Evolutionary conservation across 2,329 filamentous ascomycete genomes (phyloP).

Genomic region (Ophiosphaerella korrae): DNA sequence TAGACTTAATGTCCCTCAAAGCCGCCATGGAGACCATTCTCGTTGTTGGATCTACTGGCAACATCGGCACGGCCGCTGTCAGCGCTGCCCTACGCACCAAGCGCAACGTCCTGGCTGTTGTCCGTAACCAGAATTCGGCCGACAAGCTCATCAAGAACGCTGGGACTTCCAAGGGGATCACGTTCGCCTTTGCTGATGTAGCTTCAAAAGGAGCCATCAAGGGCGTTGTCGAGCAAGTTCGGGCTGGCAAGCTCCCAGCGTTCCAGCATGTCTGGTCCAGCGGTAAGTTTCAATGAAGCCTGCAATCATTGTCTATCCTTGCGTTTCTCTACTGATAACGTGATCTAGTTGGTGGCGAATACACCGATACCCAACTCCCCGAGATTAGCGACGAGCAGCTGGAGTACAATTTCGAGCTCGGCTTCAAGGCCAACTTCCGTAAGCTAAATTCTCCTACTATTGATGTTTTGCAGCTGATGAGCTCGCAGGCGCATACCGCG

Average conservation of each 20-base stretch:
- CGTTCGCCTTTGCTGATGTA: conserved; percentile 6
- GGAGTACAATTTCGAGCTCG: background rate
- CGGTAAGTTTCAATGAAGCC: conserved; percentile 2
- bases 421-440: conserved; percentile 12
- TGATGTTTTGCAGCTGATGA: background rate
- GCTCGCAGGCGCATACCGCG: conserved; percentile 11
- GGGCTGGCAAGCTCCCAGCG: conserved; percentile 5
- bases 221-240: conserved; percentile 8
- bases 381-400: conserved; percentile 4
- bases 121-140: conserved; percentile 13
- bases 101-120: conserved; percentile 13
- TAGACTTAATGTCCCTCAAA: background rate
- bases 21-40: background rate
- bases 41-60: background rate
- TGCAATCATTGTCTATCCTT: background rate
- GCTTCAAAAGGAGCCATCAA: conserved; percentile 5
- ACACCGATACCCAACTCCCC: background rate
- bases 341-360: conserved; percentile 7
- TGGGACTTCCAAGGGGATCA: conserved; percentile 6
- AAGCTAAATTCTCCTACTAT: background rate
- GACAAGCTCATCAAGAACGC: conserved; percentile 10
- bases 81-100: conserved; percentile 7
- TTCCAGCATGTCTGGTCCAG: conserved; percentile 15
- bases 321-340: background rate
- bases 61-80: conserved; percentile 13